Evolutionary conservation across 768 basidiomycete genomes (phyloP), one percentile per base, ranked within the genome.

Genomic region (Auriscalpium microsporum): DNA sequence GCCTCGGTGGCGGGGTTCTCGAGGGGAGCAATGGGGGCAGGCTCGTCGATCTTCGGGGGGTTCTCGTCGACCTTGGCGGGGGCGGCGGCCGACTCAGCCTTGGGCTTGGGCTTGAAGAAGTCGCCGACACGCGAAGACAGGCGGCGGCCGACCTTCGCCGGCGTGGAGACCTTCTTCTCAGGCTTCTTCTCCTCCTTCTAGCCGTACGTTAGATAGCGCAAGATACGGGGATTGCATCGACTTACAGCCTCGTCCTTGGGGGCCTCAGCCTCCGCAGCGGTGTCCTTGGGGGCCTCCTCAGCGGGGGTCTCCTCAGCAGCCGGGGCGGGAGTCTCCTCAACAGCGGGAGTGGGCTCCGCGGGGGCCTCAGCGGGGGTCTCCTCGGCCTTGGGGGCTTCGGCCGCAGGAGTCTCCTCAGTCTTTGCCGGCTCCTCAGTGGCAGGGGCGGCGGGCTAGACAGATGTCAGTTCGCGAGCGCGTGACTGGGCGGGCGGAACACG

Each of bases 51-150:
- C 77, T 84, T 83, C 61, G 92, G 91, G 40, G 92, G 90, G 69
- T 90, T 78, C 75, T 92, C 89, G 59, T 91, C 86, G 55, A 93
- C 88, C 78, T 91, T 93, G 47, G 89, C 77, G 54, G 90, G 82
- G 7, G 83, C 67, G 10, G 77, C 66, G 37, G 82, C 23, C 0
- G 13, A 1, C 50, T 59, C 58, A n/a, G 14, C 6, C 54, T 82
- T 88, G 67, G 77, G 73, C 75, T 79, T 88, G 54, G 78, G 49
- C 78, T 86, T 91, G 82, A 94, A 90, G 71, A 94, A 79, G 52
- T 86, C 87, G 52, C 78, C 79, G 45, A 95, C 83, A 19, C 90
- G 89, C 23, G 86, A 79, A 45, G 93, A 94, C 57, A 95, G 73
- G 59, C 92, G 90, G 60, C 92, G 90, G 54, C 80, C 73, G 55